Conservation (phyloP, 1,284 basidiomycete species). For the Ceratobasidium sp. region DNA sequence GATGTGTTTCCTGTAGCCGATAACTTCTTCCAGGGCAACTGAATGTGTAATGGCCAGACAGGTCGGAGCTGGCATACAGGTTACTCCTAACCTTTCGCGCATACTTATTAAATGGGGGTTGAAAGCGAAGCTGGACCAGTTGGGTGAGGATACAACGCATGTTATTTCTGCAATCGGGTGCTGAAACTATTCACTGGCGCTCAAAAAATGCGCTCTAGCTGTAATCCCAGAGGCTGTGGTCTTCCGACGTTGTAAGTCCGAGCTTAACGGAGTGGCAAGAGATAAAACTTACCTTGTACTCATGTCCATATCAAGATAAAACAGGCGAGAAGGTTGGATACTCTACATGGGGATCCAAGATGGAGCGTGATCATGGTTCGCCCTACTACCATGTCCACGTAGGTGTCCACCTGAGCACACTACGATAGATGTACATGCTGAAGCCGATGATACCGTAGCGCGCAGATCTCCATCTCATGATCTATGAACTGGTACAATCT, state of each 20-base stretch:
- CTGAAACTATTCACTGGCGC: neutral
- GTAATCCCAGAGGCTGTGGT: conserved; percentile 60
- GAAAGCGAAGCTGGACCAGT: conserved; percentile 56
- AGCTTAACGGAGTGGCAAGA: neutral
- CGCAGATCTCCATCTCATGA: conserved; percentile 64
- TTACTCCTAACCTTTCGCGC: conserved; percentile 62
- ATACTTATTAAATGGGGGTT: conserved; percentile 66
- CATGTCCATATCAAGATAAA: conserved; percentile 48
- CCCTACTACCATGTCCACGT: conserved; percentile 65
- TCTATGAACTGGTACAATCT: conserved; percentile 61
- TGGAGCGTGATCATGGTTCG: conserved; percentile 59
- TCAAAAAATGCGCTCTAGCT: conserved; percentile 14
- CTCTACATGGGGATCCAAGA: conserved; percentile 57
- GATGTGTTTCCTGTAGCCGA: neutral
- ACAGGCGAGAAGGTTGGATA: conserved; percentile 61
- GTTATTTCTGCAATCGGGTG: neutral
- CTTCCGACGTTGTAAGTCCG: conserved; percentile 60
- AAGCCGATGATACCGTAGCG: conserved; percentile 52
- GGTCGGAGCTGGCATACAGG: conserved; percentile 63
- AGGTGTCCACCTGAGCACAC: neutral
- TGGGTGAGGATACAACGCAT: conserved; percentile 45
- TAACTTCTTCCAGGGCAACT: neutral
- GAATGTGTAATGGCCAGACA: neutral
- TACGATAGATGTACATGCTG: neutral
- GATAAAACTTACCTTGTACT: neutral